Evolutionary conservation across 176 grass and related monocot species (phyloP).

Genomic region (Avena sativa): DNA sequence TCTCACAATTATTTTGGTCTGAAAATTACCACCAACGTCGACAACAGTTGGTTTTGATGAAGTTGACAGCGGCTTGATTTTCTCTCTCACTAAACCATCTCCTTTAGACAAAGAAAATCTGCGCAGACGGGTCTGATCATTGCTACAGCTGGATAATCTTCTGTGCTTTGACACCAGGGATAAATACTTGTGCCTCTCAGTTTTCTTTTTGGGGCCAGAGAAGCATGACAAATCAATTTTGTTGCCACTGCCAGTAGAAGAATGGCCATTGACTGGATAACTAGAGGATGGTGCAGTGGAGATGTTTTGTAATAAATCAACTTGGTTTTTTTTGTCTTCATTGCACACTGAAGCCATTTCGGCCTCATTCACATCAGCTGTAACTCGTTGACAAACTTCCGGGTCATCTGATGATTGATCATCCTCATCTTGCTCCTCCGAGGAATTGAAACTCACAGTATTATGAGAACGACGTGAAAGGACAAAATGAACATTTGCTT

Average conservation of each 20-base stretch:
- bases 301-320: slow-evolving; percentile 31
- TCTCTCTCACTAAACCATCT: slow-evolving; percentile 40
- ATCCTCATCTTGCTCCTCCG: slow-evolving; percentile 59
- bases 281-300: slow-evolving; percentile 11
- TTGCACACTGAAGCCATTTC: slow-evolving; percentile 41
- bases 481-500: slow-evolving; percentile 50
- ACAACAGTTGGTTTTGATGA: slow-evolving; percentile 45
- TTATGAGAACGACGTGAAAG: slow-evolving; percentile 40
- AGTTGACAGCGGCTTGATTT: slow-evolving; percentile 40
- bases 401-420: slow-evolving; percentile 49
- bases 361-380: slow-evolving; percentile 36
- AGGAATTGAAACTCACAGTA: slow-evolving; percentile 54
- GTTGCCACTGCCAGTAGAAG: slow-evolving; percentile 32
- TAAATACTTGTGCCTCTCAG: slow-evolving; percentile 65
- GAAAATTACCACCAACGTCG: slow-evolving; percentile 30
- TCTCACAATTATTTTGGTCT: slow-evolving; percentile 9
- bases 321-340: slow-evolving; percentile 13
- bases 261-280: slow-evolving; percentile 49
- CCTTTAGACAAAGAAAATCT: slow-evolving; percentile 51
- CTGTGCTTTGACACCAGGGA: slow-evolving; percentile 75
- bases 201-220: slow-evolving; percentile 57
- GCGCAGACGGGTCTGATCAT: slow-evolving; percentile 50
- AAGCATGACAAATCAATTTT: slow-evolving; percentile 36
- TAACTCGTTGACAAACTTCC: slow-evolving; percentile 33
- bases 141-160: slow-evolving; percentile 73